These are phyloP conservation scores for Coemansia sp. DNA, from an alignment of 192 early-diverging fungal species.

Conservation along the genomic window DNA sequence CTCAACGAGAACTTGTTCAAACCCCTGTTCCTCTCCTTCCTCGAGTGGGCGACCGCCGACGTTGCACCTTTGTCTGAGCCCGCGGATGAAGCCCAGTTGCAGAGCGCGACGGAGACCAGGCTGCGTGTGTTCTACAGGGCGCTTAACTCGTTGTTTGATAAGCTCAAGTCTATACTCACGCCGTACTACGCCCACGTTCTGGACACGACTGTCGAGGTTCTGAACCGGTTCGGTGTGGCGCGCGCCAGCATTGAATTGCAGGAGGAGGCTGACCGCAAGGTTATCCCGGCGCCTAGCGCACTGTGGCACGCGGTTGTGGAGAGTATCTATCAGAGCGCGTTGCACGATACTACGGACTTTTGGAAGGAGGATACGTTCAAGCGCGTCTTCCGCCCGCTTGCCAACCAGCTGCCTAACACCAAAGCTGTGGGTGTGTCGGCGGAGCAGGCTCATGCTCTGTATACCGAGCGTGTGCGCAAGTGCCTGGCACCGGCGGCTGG, in stretches of 20 bases:
- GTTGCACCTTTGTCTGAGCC: slow-evolving; percentile 12
- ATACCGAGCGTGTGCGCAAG: slow-evolving; percentile 59
- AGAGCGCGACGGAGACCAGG: slow-evolving; percentile 32
- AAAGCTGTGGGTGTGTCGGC: slow-evolving; percentile 9
- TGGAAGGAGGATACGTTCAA: slow-evolving; percentile 78
- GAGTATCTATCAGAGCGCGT: slow-evolving; percentile 67
- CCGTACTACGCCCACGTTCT: slow-evolving; percentile 82
- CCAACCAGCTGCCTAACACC: slow-evolving; percentile 74
- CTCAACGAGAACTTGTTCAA: slow-evolving; percentile 95
- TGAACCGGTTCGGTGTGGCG: slow-evolving; percentile 57
- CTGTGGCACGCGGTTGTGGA: slow-evolving; percentile 77
- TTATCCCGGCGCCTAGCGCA: slow-evolving; percentile 54
- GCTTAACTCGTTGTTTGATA: slow-evolving; percentile 39
- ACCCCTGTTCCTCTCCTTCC: slow-evolving; percentile 85
- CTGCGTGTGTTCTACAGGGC: slow-evolving; percentile 50
- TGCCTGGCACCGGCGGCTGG: slow-evolving; percentile 78
- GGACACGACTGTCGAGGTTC: slow-evolving; percentile 63
- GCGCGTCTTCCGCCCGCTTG: slow-evolving; percentile 71
- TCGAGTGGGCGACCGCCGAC: slow-evolving; percentile 55
- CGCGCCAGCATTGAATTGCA: slow-evolving; percentile 43
- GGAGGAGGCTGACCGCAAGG: slow-evolving; percentile 44
- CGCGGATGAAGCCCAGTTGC: slow-evolving; percentile 35
- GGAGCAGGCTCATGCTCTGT: slow-evolving; percentile 33
- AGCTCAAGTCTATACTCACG: slow-evolving; percentile 66
- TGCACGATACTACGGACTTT: slow-evolving; percentile 70